These are phyloP conservation scores for Capsicum baccatum DNA, from an alignment of 257 asterid genomes.

Conservation along the genomic window DNA sequence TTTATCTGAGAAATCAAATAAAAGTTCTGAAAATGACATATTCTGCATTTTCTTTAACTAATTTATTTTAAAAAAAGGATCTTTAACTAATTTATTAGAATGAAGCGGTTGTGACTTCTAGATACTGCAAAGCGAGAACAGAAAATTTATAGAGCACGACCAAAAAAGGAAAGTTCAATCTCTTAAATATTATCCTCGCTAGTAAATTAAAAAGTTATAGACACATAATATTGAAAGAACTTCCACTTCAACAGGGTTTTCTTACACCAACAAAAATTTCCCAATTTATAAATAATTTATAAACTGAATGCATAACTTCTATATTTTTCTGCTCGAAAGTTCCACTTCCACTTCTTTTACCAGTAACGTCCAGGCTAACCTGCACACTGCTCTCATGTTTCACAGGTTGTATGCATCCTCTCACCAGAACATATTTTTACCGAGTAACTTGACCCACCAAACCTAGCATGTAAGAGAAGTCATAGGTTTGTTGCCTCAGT, in stretches of 20 bases:
- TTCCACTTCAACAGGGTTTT: constrained; percentile 5
- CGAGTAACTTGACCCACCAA: not conserved
- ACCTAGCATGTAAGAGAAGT: not conserved
- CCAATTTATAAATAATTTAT: not conserved
- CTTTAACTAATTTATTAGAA: not conserved
- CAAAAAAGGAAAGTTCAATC: not conserved
- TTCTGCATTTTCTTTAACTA: not conserved
- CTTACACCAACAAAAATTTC: constrained; percentile 10
- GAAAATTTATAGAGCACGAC: constrained; percentile 19
- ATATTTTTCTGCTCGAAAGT: not conserved
- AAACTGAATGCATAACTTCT: not conserved
- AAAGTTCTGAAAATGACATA: not conserved
- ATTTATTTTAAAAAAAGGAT: not conserved
- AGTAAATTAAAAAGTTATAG: not conserved
- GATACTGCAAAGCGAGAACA: not conserved
- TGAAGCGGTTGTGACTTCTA: not conserved
- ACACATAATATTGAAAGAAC: not conserved
- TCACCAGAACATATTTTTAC: not conserved
- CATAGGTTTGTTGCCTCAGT: not conserved
- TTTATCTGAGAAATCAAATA: constrained; percentile 57
- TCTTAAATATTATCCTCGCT: not conserved
- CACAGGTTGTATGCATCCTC: constrained; percentile 18
- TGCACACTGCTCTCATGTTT: not conserved
- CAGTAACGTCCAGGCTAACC: not conserved
- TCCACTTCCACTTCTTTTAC: not conserved